Evolutionary conservation across 1,284 basidiomycete genomes (phyloP), one percentile per base, ranked within the genome.

Genomic region (Ceratobasidium sp.): DNA sequence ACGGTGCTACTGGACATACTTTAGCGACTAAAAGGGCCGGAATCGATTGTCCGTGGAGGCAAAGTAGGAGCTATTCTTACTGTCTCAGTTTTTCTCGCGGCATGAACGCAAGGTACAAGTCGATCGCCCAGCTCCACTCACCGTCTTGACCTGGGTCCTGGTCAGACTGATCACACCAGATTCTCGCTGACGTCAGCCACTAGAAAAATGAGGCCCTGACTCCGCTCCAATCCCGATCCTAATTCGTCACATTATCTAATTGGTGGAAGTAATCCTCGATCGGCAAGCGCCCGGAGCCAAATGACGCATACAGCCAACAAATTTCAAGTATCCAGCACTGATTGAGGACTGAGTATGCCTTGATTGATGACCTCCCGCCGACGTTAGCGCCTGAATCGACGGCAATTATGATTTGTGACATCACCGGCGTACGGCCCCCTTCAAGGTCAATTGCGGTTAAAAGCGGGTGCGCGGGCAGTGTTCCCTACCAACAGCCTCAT

Each of bases 1-100:
- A 28, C 61, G 44, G 61, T 12, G n/a, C 64, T 66, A 66, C 44
- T 66, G 28, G 64, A n/a, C 64, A 66, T 66, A 13, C 23, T 66
- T 66, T 33, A 66, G 64, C 61, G n/a, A 62, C 44, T 42, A 38
- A 33, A 15, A 17, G n/a, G 40, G 3, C 17, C 33, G 57, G n/a
- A 62, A 23, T 42, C 2, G 28, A 59, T 17, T 33, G 1, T 42
- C 64, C 23, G 33, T 26, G 61, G 42, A 17, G n/a, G 44, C 33
- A 7, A 40, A 5, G 48, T 62, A 40, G 61, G 20, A 62, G 10
- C 40, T 42, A n/a, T 44, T 42, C 61, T 62, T 44, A 62, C 61
- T 42, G 33, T 62, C 61, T 23, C 26, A n/a, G 38, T 62, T 20
- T 62, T 44, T 42, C 33, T 28, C 10, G 38, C 13, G 61, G 61